phyloP scores from a whole-genome alignment of 176 grass and related monocot genomes.

The Urochloa ruziziensis region DNA sequence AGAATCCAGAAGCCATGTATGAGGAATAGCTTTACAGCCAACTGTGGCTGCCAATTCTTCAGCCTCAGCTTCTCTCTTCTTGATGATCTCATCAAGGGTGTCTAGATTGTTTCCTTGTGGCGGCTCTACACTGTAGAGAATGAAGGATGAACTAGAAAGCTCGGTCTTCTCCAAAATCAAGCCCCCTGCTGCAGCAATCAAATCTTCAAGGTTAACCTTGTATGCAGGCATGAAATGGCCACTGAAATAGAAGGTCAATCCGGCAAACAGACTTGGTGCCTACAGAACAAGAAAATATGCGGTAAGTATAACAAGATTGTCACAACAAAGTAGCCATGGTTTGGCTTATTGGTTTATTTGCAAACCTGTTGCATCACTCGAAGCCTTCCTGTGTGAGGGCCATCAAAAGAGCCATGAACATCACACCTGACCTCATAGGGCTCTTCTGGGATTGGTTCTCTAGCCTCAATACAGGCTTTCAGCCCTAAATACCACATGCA shows the following conservation, averaged over 20 bases:
- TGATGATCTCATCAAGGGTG: conserved; percentile 48
- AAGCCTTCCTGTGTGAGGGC: conserved; percentile 74
- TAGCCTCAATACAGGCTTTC: conserved; percentile 67
- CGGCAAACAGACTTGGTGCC: conserved; percentile 73
- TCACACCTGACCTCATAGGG: conserved; percentile 66
- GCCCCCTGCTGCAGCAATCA: conserved; percentile 63
- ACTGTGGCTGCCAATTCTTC: conserved; percentile 51
- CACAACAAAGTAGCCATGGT: not conserved
- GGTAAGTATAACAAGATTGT: conserved; percentile 15
- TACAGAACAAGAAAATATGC: conserved; percentile 33
- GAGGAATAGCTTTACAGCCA: conserved; percentile 60
- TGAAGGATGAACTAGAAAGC: conserved; percentile 49
- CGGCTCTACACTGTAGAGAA: conserved; percentile 76
- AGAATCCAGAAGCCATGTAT: conserved; percentile 90
- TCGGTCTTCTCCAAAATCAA: conserved; percentile 41
- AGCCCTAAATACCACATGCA: conserved; percentile 61
- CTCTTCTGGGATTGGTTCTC: conserved; percentile 68
- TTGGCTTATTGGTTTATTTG: not conserved
- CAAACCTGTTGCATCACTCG: conserved; percentile 60
- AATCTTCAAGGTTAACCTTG: conserved; percentile 73
- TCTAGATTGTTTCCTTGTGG: conserved; percentile 46
- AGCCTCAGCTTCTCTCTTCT: conserved; percentile 65
- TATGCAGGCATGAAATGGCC: conserved; percentile 72
- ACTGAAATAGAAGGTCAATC: conserved; percentile 64
- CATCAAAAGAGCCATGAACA: conserved; percentile 83